These are phyloP conservation scores for Obba rivulosa DNA, from an alignment of 768 basidiomycete genomes.

Conservation along the genomic window DNA sequence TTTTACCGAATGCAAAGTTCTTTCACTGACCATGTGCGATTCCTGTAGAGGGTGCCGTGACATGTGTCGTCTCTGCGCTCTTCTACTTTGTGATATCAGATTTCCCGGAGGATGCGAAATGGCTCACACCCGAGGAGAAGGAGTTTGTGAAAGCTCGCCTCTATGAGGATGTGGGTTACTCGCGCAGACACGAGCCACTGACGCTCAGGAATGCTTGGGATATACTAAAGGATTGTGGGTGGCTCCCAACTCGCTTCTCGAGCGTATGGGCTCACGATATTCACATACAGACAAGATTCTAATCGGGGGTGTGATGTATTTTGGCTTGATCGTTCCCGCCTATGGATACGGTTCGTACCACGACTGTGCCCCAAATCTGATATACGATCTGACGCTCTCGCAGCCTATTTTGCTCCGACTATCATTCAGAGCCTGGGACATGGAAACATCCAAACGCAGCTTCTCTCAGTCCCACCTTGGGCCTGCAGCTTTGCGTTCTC, in stretches of 20 bases:
- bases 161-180: conserved; percentile 12
- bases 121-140: conserved; percentile 20
- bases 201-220: not conserved
- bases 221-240: conserved; percentile 13
- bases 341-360: conserved; percentile 9
- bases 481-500: conserved; percentile 16
- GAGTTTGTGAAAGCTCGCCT: conserved; percentile 14
- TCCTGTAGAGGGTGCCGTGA: conserved; percentile 24
- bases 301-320: conserved; percentile 15
- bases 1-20: not conserved
- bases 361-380: not conserved
- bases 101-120: conserved; percentile 19
- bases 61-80: conserved; percentile 22
- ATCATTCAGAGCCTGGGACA: conserved; percentile 14
- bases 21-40: not conserved
- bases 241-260: not conserved
- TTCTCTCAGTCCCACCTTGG: conserved; percentile 24
- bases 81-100: conserved; percentile 25
- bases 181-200: conserved; percentile 1
- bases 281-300: conserved; percentile 8
- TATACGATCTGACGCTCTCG: not conserved
- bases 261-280: not conserved
- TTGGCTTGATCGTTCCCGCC: conserved; percentile 12
- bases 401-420: conserved; percentile 16
- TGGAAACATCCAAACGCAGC: conserved; percentile 15